Percentiles rank a stretch among this genome's conserved stretches.
These are phyloP conservation scores for Rutidosis leptorrhynchoides DNA, from an alignment of 129 eudicot species.

Conservation along the genomic window DNA sequence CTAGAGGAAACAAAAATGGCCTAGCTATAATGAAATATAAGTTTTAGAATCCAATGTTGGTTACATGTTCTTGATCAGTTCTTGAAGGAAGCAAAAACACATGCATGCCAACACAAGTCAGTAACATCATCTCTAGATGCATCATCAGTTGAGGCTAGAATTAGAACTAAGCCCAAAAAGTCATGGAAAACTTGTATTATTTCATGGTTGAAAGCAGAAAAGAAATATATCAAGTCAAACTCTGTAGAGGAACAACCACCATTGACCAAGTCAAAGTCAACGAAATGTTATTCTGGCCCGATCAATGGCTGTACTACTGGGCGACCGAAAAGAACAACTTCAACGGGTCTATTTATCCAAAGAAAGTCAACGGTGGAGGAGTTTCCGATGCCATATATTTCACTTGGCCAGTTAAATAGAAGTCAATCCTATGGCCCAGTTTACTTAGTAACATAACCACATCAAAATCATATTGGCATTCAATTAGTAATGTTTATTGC, in stretches of 20 bases:
- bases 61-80: not conserved
- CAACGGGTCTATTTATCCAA: slow-evolving; percentile 43
- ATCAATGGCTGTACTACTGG: not conserved
- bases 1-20: not conserved
- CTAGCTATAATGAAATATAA: no score
- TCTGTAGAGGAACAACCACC: not conserved
- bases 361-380: slow-evolving; percentile 26
- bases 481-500: not conserved
- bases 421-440: slow-evolving; percentile 29
- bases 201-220: not conserved
- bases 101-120: not conserved
- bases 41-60: not conserved
- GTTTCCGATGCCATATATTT: slow-evolving; percentile 36
- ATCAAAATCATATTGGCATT: not conserved
- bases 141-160: not conserved
- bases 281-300: not conserved
- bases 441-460: slow-evolving; percentile 55
- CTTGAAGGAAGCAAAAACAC: slow-evolving; percentile 1
- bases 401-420: not conserved
- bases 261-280: not conserved
- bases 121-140: not conserved
- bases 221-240: not conserved
- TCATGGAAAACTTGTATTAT: not conserved
- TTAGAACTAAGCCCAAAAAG: not conserved
- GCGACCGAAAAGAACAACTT: slow-evolving; percentile 27